Conservation (phyloP, 2,329 filamentous ascomycete genomes). For the Malbranchea cinnamomea region DNA sequence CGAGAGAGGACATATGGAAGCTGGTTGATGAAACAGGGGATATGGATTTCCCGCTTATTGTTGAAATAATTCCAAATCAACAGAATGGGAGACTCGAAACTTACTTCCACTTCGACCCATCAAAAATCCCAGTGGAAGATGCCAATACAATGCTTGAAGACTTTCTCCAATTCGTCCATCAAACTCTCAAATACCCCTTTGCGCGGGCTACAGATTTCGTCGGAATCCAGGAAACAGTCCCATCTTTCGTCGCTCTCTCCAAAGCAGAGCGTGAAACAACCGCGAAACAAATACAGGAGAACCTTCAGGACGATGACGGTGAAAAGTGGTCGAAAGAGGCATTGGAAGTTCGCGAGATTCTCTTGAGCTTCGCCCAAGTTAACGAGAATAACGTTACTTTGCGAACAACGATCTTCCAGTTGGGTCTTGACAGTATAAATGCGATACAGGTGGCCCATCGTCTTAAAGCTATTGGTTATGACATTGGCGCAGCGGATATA, state of each 20-base stretch:
- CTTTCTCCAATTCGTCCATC: constrained; percentile 19
- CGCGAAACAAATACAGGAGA: constrained; percentile 3
- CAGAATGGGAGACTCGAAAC: constrained; percentile 39
- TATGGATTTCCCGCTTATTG: constrained; percentile 57
- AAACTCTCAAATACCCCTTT: constrained; percentile 20
- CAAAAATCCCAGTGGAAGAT: constrained; percentile 12
- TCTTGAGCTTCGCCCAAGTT: constrained; percentile 45
- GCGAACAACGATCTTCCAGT: constrained; percentile 61
- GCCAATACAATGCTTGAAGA: constrained; percentile 15
- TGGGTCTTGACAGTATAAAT: constrained; percentile 87
- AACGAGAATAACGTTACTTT: constrained; percentile 37
- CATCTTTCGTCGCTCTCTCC: constrained; percentile 12
- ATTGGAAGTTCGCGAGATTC: constrained; percentile 36
- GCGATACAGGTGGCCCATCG: constrained; percentile 59
- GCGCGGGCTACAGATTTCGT: constrained; percentile 17
- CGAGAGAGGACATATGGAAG: constrained; percentile 37
- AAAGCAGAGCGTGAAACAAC: constrained; percentile 3
- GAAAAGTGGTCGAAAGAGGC: constrained; percentile 39
- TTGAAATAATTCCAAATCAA: constrained; percentile 51
- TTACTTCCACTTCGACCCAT: constrained; percentile 45
- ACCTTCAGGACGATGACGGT: not conserved
- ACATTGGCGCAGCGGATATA: constrained; percentile 55
- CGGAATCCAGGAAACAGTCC: constrained; percentile 6
- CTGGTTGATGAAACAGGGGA: constrained; percentile 37
- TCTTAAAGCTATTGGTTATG: constrained; percentile 45